Percentiles rank a stretch among this genome's conserved stretches.
Conservation (phyloP, 352 stramenopile species). For the Pythium aristosporum region DNA sequence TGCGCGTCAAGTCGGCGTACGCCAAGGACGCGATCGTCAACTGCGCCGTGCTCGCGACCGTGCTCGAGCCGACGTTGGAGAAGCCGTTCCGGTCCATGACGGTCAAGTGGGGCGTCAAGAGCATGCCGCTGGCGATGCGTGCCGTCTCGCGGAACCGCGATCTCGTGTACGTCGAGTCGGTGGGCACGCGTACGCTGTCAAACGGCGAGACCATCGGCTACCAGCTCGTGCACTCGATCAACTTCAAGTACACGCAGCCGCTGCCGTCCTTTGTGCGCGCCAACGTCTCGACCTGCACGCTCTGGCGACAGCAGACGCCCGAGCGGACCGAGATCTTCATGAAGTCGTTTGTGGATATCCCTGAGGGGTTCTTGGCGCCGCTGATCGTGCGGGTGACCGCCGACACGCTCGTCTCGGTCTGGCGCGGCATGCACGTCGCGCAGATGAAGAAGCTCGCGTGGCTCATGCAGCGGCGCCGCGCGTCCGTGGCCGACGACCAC, state of each 20-base stretch:
- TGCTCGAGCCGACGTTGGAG: slow-evolving; percentile 36
- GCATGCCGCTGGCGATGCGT: slow-evolving; percentile 44
- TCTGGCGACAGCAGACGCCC: slow-evolving; percentile 44
- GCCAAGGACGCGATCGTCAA: slow-evolving; percentile 47
- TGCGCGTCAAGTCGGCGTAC: slow-evolving; percentile 60
- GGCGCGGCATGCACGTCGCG: slow-evolving; percentile 41
- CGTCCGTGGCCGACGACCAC: slow-evolving; percentile 6
- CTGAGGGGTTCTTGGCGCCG: slow-evolving; percentile 34
- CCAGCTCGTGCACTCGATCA: slow-evolving; percentile 64
- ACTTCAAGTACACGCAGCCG: slow-evolving; percentile 52
- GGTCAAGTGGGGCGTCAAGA: slow-evolving; percentile 66
- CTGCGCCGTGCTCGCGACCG: slow-evolving; percentile 52
- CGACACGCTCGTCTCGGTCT: slow-evolving; percentile 36
- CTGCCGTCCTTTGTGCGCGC: slow-evolving; percentile 41
- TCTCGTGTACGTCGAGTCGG: slow-evolving; percentile 59
- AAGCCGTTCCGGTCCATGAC: slow-evolving; percentile 60
- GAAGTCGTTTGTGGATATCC: slow-evolving; percentile 48
- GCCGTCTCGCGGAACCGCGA: slow-evolving; percentile 49
- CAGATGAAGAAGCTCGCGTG: slow-evolving; percentile 74
- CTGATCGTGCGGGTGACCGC: slow-evolving; percentile 42
- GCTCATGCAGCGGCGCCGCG: slow-evolving; percentile 31
- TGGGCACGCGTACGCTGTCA: slow-evolving; percentile 37
- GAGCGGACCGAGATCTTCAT: slow-evolving; percentile 33
- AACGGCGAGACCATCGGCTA: slow-evolving; percentile 57
- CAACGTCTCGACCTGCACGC: slow-evolving; percentile 60